Evolutionary conservation across 306 rosid species (phyloP).

Genomic region (Pyrus communis): DNA sequence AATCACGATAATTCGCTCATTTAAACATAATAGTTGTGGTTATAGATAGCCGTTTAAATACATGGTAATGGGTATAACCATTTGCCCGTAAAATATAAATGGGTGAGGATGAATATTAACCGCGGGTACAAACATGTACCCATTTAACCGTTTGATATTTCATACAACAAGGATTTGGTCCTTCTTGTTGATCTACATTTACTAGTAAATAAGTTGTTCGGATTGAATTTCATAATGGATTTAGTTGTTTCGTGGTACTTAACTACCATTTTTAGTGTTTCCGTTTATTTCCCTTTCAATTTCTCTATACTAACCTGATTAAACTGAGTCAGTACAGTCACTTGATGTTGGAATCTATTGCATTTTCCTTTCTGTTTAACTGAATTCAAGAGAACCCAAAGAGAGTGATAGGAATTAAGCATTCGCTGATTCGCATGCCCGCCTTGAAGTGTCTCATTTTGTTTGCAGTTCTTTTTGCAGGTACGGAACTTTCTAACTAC

Average conservation of each 20-base stretch:
- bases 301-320: conserved; percentile 4
- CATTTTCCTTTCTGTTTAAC: neutral
- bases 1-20: no score
- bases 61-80: no score
- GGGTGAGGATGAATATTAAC: no score
- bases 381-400: neutral
- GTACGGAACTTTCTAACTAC: no score
- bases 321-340: neutral
- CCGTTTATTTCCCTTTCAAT: no score
- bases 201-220: neutral
- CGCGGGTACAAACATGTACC: no score
- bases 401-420: neutral
- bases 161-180: conserved; percentile 2
- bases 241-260: conserved; percentile 1
- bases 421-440: neutral
- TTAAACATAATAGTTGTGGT: no score
- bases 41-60: no score
- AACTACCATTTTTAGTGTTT: neutral
- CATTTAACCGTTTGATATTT: neutral
- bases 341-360: neutral
- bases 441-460: neutral
- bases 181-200: conserved; percentile 5
- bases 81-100: no score
- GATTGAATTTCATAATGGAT: conserved; percentile 1
- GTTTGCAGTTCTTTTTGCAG: neutral